Evolutionary conservation across 176 grass and related monocot species (phyloP), one percentile per base, ranked within the genome.

Genomic region (Phyllostachys edulis): DNA sequence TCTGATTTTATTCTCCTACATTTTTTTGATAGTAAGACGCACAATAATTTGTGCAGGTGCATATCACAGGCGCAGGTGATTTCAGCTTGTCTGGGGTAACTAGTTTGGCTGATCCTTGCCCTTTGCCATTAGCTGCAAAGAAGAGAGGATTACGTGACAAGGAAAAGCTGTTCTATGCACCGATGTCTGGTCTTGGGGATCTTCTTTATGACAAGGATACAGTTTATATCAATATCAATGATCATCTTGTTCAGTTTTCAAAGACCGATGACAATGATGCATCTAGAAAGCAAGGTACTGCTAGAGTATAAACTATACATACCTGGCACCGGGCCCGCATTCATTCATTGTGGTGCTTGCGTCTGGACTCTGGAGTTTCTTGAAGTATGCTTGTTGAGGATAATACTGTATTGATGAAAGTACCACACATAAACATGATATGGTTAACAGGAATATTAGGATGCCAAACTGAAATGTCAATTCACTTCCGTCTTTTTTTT

Each of bases 111-210:
- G 96, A 99, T 88, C 96, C 96, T 63, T 99, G 96, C 52, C 96
- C 96, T 75, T 89, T 99, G 67, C 96, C 96, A 84, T 99, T 93
- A 60, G 85, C 89, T 74, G 96, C 91, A 75, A 99, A 99, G 88
- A 99, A 96, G 84, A 92, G 85, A 87, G 96, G 96, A 80, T 72
- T 99, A 39, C 86, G 96, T 76, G 96, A 99, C 80, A 99, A 96
- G 84, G 93, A 94, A 83, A 99, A 96, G 82, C 54, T 99, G 39
- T 99, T 99, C 78, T 93, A 99, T 87, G 96, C 96, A 56, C 96
- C 96, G 27, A 96, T 99, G 96, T 96, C 93, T 92, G 96, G 96
- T 81, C 93, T 99, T 84, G 96, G 96, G 37, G 93, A 96, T 79
- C 91, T 99, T 79, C 89, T 99, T 50, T 99, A 96, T 82, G 96